Evolutionary conservation across 345 rosid genomes (phyloP).

Genomic region (Euphorbia lathyris): DNA sequence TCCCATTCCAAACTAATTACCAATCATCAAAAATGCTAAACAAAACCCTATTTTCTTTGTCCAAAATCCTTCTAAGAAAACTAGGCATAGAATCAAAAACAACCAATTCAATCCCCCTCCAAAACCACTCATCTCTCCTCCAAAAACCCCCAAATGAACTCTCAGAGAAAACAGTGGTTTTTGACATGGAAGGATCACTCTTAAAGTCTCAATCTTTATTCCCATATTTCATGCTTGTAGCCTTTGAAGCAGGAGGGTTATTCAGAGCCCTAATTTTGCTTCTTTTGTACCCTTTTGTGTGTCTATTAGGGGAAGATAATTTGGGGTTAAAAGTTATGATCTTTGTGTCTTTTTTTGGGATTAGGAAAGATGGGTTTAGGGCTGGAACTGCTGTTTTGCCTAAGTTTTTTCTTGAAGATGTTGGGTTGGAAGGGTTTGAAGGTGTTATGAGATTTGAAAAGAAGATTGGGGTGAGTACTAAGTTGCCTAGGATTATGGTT

Average conservation of each 20-base stretch:
- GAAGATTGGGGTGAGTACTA: slow-evolving; percentile 45
- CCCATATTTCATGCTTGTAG: slow-evolving; percentile 66
- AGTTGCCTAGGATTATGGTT: slow-evolving; percentile 66
- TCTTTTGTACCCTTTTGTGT: slow-evolving; percentile 48
- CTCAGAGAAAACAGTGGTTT: slow-evolving; percentile 26
- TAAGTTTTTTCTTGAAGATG: slow-evolving; percentile 57
- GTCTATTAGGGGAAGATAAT: slow-evolving; percentile 32
- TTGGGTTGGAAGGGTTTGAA: slow-evolving; percentile 48
- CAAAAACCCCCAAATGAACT: slow-evolving; percentile 1
- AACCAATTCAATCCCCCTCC: neutral
- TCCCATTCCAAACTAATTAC: too few relatives aligned
- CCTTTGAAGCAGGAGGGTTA: slow-evolving; percentile 57
- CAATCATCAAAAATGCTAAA: too few relatives aligned
- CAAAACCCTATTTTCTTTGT: too few relatives aligned
- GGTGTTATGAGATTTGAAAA: slow-evolving; percentile 37
- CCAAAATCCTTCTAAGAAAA: too few relatives aligned
- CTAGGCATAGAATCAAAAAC: neutral
- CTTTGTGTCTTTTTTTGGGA: slow-evolving; percentile 47
- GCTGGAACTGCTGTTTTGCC: slow-evolving; percentile 49
- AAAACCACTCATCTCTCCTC: neutral
- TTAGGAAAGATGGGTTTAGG: slow-evolving; percentile 31
- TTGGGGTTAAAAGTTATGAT: slow-evolving; percentile 47
- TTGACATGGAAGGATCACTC: slow-evolving; percentile 51
- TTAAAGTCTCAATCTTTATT: slow-evolving; percentile 47
- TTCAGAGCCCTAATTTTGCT: slow-evolving; percentile 51